Conservation (phyloP, 306 rosid species). For the Alnus glutinosa region DNA sequence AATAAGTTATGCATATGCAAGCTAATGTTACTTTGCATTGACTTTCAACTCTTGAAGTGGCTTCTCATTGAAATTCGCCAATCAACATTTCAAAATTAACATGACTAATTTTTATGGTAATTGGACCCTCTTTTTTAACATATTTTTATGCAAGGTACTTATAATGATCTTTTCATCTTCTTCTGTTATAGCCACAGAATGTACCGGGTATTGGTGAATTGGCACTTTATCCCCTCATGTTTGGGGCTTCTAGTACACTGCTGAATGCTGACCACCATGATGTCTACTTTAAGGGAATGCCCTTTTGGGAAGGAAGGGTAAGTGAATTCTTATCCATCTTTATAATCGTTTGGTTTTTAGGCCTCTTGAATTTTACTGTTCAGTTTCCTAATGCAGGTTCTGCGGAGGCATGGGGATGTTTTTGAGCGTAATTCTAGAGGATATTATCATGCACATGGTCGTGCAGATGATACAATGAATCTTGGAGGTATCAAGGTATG, state of each 20-base stretch:
- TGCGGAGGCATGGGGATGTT: conserved; percentile 92
- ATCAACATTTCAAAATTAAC: neutral
- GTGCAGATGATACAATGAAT: conserved; percentile 98
- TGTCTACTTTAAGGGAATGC: conserved; percentile 91
- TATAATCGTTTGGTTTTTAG: neutral
- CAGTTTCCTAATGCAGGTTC: conserved; percentile 49
- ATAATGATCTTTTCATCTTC: conserved; percentile 12
- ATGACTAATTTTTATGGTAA: neutral
- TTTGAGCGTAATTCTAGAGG: conserved; percentile 79
- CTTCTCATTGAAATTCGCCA: neutral
- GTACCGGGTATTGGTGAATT: conserved; percentile 87
- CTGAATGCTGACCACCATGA: conserved; percentile 84
- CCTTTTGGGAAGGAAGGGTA: conserved; percentile 77
- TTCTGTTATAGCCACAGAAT: conserved; percentile 56
- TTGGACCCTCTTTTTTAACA: conserved; percentile 12
- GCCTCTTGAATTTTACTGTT: conserved; percentile 15
- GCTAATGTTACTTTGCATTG: neutral
- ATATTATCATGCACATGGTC: conserved; percentile 93
- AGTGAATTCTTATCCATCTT: conserved; percentile 29
- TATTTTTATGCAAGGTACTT: neutral
- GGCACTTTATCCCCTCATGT: conserved; percentile 76
- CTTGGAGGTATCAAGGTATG: conserved; percentile 97
- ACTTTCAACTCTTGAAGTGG: neutral
- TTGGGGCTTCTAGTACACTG: conserved; percentile 79
- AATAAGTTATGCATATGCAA: neutral